Evolutionary conservation across 257 asterid genomes (phyloP), one percentile per base, ranked within the genome.

Genomic region (Marsdenia floribunda): DNA sequence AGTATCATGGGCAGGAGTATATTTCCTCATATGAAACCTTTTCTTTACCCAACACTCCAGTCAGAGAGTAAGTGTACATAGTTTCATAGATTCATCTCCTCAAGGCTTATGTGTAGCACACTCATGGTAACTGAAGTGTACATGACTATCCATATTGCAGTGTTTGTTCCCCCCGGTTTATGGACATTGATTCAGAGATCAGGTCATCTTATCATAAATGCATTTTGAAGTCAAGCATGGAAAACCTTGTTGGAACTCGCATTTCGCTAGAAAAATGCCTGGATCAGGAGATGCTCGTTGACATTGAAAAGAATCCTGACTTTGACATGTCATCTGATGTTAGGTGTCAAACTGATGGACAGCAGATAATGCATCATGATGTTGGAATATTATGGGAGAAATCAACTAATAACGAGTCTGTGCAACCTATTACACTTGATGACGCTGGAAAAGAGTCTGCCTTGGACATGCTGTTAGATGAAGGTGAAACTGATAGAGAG

Each of bases 41-140:
- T 75, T 79, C 86, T 40, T 66, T 82, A 24, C 78, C 74, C 50
- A 14, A 73, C 76, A 92, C 97, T 70, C 96, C 97, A 46, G 89
- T 83, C 52, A 83, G 84, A 83, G 95, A 91, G 97, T 94, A 89
- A 42, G 97, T 76, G 64, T 13, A 60, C 21, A 49, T 38, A 9
- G 18, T 71, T 37, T 19, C 24, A 3, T 54, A 24, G n/a, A 47
- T 61, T 50, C 35, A 19, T 33, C 40, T 26, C 12, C 22, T 61
- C 22, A 37, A 24, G n/a, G 29, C 65, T 75, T 49, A 42, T 58
- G 33, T 66, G 4, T 59, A 63, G 53, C 68, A 57, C 44, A 57
- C 26, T 16, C 64, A 29, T 37, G 54, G 50, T 15, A 13, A 7
- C 52, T 38, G 11, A 73, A 42, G 14, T 37, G 35, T 58, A 16